Evolutionary conservation across 1,139 yeast genomes (phyloP), one percentile per base, ranked within the genome.

Genomic region (Candida frijolesensis): DNA sequence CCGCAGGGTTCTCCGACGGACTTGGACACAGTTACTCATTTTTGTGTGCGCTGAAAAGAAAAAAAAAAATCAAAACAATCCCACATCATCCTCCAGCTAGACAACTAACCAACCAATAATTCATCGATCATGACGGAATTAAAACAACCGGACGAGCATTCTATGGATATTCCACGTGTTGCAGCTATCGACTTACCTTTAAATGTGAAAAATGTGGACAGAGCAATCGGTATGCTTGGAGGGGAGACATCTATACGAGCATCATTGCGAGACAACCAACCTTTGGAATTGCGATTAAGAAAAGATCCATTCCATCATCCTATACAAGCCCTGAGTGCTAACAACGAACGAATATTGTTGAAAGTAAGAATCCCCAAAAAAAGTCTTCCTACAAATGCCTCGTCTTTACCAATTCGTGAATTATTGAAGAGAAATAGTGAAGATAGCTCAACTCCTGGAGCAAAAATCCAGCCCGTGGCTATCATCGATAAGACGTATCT

Each of bases 221-320:
- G 76, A 52, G 97, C 96, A 0, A 69, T 91, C 6, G 67, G 67
- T 2, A 82, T 89, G 85, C 79, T 92, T 42, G 98, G 98, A 2
- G 97, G 97, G 0, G 68, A 74, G 33, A 70, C 73, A 52, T 78
- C 65, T 67, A 67, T 82, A 12, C 59, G 73, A 8, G 63, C 65
- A 49, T 79, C 77, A 3, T 64, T 74, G 34, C 70, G 68, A 41
- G 34, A 37, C 11, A 42, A 37, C 4, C 51, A 47, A 11, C 55
- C 55, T 25, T 45, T 55, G 57, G 92, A 88, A 60, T 72, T 88
- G 54, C 63, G 87, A 56, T 72, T 89, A 49, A 70, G 97, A 49
- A 70, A 79, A 9, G 92, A 85, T 68, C 80, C 85, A 45, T 84
- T 87, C 64, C 94, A 89, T 56, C 99, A 94, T 65, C 97, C 98